Conservation (phyloP, 208 protist species). For the Trypanosomatidae sp. region DNA sequence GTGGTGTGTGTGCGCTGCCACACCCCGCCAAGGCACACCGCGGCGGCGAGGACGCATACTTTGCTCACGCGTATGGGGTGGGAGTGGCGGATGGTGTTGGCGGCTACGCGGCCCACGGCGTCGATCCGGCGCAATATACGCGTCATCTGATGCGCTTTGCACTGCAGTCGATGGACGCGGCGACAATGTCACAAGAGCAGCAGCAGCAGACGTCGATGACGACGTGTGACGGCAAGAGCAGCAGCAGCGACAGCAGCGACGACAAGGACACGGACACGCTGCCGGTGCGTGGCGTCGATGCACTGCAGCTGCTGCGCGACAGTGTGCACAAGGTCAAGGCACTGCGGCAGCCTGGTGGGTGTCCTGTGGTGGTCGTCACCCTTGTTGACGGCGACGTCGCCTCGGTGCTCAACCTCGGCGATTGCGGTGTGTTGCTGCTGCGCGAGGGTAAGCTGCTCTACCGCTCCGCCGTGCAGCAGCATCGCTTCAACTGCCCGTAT, state of each 20-base stretch:
- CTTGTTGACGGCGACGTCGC: slow-evolving; percentile 31
- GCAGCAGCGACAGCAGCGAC: too few relatives aligned
- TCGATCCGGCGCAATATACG: slow-evolving; percentile 71
- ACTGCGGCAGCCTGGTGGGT: slow-evolving; percentile 34
- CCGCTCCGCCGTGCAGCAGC: slow-evolving; percentile 55
- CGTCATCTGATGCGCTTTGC: slow-evolving; percentile 63
- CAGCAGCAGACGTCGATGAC: too few relatives aligned
- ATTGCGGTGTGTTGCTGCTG: slow-evolving; percentile 65
- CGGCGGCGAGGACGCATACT: slow-evolving; percentile 76
- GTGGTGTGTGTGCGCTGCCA: slow-evolving; percentile 54
- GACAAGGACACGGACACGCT: neutral
- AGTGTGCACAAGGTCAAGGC: slow-evolving; percentile 28
- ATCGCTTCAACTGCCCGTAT: slow-evolving; percentile 81
- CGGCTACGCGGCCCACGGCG: slow-evolving; percentile 47
- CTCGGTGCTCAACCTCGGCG: slow-evolving; percentile 78
- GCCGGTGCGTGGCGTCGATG: slow-evolving; percentile 22
- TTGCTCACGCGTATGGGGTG: slow-evolving; percentile 54
- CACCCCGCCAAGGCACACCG: slow-evolving; percentile 63
- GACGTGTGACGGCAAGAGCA: too few relatives aligned
- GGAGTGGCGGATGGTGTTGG: slow-evolving; percentile 80
- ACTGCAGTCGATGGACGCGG: slow-evolving; percentile 27
- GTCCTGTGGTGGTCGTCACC: slow-evolving; percentile 55
- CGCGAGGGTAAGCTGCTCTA: slow-evolving; percentile 48
- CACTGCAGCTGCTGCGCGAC: slow-evolving; percentile 37
- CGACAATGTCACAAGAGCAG: too few relatives aligned